Base-by-base conservation (phyloP, 2,329 filamentous ascomycete species). In the Amphichorda felina region DNA sequence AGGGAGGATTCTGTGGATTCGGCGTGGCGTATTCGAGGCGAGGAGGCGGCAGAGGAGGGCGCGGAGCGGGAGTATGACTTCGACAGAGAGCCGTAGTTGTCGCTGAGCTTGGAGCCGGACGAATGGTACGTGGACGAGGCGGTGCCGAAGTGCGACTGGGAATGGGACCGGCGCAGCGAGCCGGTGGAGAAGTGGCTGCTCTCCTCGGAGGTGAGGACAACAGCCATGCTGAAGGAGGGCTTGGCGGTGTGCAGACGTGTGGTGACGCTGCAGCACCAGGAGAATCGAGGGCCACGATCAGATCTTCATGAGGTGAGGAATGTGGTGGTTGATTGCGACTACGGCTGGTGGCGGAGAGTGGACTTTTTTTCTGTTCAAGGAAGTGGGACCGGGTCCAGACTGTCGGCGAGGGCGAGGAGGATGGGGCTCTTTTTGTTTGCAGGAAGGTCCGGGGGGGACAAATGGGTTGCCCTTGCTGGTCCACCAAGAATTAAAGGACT, bases 1-100 rank as follows among this genome's bases (percentile, higher is more conserved):
- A 68, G 72, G 2, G 76, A 79, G 4, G 68, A 66, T 38, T 68
- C 61, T 16, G 60, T 75, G 41, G 60, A 72, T 42, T 73, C 71
- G 37, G 59, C 60, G 37, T 67, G 64, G 25, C 65, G 41, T 11
- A 66, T 65, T 36, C 61, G 62, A 18, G 74, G 72, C 22, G 73
- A 76, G 0, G 72, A 73, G n/a, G 69, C 62, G 3, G 62, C 56
- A 3, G 73, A 75, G 3, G 71, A 75, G 9, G 59, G 56, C 32
- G 59, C 61, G 11, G 69, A 70, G 33, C 62, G 63, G 31, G 63
- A 55, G 29, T 62, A 66, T 26, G 55, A 50, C 37, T 60, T 60
- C 33, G 63, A 54, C 3, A 59, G 50, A 15, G 63, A 48, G 16
- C 55, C 54, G 44, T 61, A 45, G 36, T 71, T 63, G 48, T 56